These are phyloP conservation scores for Dinochytrium kinnereticum DNA, from an alignment of 371 early-diverging fungal genomes.

Conservation along the genomic window DNA sequence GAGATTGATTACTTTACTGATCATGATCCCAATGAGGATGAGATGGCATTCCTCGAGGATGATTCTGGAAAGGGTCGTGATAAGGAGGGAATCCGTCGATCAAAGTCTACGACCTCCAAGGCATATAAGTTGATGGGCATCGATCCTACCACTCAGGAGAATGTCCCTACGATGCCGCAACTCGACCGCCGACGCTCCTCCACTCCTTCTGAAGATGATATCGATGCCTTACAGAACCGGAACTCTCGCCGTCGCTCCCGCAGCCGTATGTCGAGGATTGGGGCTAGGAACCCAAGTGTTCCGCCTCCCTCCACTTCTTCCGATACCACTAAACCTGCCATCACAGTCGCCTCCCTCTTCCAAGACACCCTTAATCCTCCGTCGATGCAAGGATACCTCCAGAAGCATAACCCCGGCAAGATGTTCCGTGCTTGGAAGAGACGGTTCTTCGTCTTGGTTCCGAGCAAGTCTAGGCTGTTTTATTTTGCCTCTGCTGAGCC, in stretches of 20 bases:
- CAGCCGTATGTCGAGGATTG: neutral
- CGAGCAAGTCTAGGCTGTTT: neutral
- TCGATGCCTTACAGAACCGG: too few relatives aligned
- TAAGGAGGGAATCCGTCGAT: neutral
- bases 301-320: too few relatives aligned
- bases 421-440: conserved; percentile 9
- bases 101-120: neutral
- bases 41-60: too few relatives aligned
- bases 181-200: neutral
- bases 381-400: conserved; percentile 6
- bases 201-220: neutral
- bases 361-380: neutral
- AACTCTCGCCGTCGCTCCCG: neutral
- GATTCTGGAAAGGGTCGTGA: neutral
- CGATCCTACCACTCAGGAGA: too few relatives aligned
- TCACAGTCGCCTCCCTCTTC: neutral
- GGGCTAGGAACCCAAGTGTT: neutral
- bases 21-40: neutral
- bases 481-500: neutral
- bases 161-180: neutral
- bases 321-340: too few relatives aligned
- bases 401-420: neutral
- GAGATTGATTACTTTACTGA: neutral
- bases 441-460: neutral
- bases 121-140: neutral